These are phyloP conservation scores for Hypoxylon sp. DNA, from an alignment of 2,329 filamentous ascomycete genomes.

Conservation along the genomic window DNA sequence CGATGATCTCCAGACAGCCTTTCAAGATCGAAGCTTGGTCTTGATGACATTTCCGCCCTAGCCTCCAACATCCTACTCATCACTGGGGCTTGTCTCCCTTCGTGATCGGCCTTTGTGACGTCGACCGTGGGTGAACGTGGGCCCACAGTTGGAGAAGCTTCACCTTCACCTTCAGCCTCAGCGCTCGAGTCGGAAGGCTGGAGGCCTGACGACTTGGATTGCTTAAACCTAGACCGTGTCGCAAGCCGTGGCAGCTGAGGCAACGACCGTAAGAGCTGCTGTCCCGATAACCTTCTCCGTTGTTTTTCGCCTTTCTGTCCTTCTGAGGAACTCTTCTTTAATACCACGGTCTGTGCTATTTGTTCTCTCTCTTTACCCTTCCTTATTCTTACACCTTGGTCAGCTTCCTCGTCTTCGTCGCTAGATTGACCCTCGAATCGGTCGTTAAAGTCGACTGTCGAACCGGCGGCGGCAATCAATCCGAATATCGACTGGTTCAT, in stretches of 20 bases:
- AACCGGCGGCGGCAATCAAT: conserved; percentile 89
- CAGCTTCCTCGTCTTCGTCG: conserved; percentile 80
- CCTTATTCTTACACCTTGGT: conserved; percentile 46
- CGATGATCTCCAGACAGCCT: conserved; percentile 60
- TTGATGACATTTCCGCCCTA: conserved; percentile 72
- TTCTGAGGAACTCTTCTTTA: conserved; percentile 53
- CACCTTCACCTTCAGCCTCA: conserved; percentile 45
- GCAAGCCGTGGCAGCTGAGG: conserved; percentile 68
- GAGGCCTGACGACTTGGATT: conserved; percentile 59
- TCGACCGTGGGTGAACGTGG: conserved; percentile 50
- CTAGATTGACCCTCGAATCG: conserved; percentile 85
- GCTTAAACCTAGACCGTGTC: conserved; percentile 59
- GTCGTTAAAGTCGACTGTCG: conserved; percentile 84
- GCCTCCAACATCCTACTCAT: conserved; percentile 85
- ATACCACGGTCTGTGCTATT: conserved; percentile 53
- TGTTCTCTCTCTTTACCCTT: conserved; percentile 50
- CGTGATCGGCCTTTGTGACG: conserved; percentile 51
- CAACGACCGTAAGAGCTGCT: conserved; percentile 76
- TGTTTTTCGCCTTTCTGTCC: conserved; percentile 63
- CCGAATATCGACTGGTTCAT: conserved; percentile 97
- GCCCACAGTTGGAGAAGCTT: conserved; percentile 27
- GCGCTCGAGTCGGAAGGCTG: conserved; percentile 55
- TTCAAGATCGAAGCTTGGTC: conserved; percentile 71
- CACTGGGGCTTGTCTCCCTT: conserved; percentile 74
- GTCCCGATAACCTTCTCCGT: conserved; percentile 73